Evolutionary conservation across 495 filamentous ascomycete species (phyloP), one percentile per base, ranked within the genome.

Genomic region (Penicillium desertorum): DNA sequence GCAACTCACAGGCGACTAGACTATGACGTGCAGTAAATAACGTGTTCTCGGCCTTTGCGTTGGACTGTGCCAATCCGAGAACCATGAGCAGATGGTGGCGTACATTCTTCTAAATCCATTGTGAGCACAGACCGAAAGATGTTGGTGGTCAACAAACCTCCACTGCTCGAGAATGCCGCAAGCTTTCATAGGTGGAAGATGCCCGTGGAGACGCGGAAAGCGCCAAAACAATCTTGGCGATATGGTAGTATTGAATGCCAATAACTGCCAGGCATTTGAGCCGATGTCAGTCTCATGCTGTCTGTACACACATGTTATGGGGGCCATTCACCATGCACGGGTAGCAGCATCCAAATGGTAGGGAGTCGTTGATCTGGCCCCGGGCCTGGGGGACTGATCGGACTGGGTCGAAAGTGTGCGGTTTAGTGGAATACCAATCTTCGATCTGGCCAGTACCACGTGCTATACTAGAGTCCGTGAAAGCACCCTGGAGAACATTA

Each of bases 161-260:
- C 17, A 59, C 62, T 43, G 47, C 32, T 23, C 69, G 58, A 23
- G 67, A 68, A 9, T 65, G 57, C 14, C 53, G 62, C 23, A 72
- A 46, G 25, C 41, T 68, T 17, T 68, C 62, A 57, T 70, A 66
- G 17, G 56, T 51, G 9, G 58, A 58, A n/a, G 49, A 48, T 12
- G 58, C 17, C 17, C 14, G 59, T 2, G 64, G 51, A 14, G 51
- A 51, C 48, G 55, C 51, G 5, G 67, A 61, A 23, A 70, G 51
- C 17, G 61, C 63, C 16, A 70, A 45, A 5, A 70, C 52, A 29
- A 72, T 72, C 52, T 68, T 70, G 4, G 69, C 67, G 27, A 72
- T 62, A 30, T 72, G 64, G 30, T 66, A 72, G 39, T 70, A 72
- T 53, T 72, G 69, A 9, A 70, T 36, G 17, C 69, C 67, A 50